Percentiles rank a stretch among this genome's conserved stretches.
Conservation (phyloP, 2,329 filamentous ascomycete species). For the Chrysoporthe puriensis region DNA sequence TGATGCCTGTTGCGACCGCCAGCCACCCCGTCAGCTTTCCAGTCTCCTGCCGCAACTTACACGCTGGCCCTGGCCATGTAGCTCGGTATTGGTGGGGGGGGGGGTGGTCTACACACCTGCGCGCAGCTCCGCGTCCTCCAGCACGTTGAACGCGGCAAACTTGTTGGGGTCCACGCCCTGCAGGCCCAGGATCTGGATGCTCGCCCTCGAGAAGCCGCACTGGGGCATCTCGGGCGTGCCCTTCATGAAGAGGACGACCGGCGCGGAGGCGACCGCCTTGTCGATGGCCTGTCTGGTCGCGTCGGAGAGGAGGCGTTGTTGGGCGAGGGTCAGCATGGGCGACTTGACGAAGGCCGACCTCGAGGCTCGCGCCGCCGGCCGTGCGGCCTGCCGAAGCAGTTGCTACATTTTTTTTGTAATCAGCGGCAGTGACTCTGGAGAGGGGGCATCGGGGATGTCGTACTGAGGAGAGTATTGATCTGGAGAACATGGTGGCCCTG, state of each 20-base stretch:
- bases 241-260: conserved; percentile 96
- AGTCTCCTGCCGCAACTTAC: no score
- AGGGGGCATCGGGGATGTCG: neutral
- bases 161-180: conserved; percentile 95
- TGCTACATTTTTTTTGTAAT: conserved; percentile 4
- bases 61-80: neutral
- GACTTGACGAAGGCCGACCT: conserved; percentile 22
- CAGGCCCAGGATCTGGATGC: conserved; percentile 90
- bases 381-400: conserved; percentile 27
- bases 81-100: neutral
- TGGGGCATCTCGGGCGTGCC: conserved; percentile 81
- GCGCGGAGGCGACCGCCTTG: conserved; percentile 82
- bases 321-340: conserved; percentile 30
- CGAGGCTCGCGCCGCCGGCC: conserved; percentile 16
- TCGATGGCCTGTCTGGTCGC: conserved; percentile 84
- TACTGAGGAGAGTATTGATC: conserved; percentile 28
- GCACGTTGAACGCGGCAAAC: conserved; percentile 97
- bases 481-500: conserved; percentile 27
- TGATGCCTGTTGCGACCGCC: conserved; percentile 69
- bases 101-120: conserved; percentile 58
- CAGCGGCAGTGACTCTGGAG: neutral
- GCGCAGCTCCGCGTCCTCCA: conserved; percentile 87
- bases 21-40: conserved; percentile 4
- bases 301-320: conserved; percentile 71
- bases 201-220: conserved; percentile 88